Evolutionary conservation across 495 filamentous ascomycete species (phyloP), one percentile per base, ranked within the genome.

Genomic region (Lophium mytilinum): DNA sequence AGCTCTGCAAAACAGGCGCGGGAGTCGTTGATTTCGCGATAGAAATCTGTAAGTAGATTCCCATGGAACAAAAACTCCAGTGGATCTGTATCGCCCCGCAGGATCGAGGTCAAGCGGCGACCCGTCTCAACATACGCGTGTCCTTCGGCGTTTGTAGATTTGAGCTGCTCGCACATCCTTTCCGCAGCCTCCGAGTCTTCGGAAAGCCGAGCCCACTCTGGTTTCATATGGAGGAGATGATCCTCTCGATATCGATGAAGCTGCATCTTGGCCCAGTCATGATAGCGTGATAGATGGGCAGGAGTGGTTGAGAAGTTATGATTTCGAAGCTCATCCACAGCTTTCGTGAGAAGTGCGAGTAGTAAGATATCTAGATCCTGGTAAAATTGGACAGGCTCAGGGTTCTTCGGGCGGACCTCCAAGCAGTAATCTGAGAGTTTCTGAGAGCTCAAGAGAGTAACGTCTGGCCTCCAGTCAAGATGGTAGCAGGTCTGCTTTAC

Each of bases 11-110:
- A 52, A 34, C 30, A 24, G 18, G 40, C 19, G n/a, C 19, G 8
- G 19, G 50, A 39, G 40, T 39, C 40, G 24, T 21, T n/a, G n/a
- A 46, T 18, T 33, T 55, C 53, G 8, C 53, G 11, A 47, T 55
- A 55, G 41, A 48, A 33, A 4, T 39, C 6, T 24, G 37, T 21
- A 40, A 55, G 39, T 21, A 55, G 5, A 37, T 47, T 21, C 3
- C 17, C 12, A 4, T 40, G 12, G 40, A 55, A 21, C 39, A 55
- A 18, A 10, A 55, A 14, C 3, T 55, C 40, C 4, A 55, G 53
- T 11, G 53, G 33, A 17, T 35, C 17, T 15, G 24, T 48, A 9
- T 49, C 24, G 9, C 41, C 53, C 1, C 17, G 21, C 33, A 53
- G 15, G 7, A 53, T 53, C 15, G 33, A 14, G 37, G 33, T 18